A percentile compares a stretch with the other conserved stretches of the same genome.
Conservation (phyloP, 768 basidiomycete species). For the Pleurotus tuber-regium region DNA sequence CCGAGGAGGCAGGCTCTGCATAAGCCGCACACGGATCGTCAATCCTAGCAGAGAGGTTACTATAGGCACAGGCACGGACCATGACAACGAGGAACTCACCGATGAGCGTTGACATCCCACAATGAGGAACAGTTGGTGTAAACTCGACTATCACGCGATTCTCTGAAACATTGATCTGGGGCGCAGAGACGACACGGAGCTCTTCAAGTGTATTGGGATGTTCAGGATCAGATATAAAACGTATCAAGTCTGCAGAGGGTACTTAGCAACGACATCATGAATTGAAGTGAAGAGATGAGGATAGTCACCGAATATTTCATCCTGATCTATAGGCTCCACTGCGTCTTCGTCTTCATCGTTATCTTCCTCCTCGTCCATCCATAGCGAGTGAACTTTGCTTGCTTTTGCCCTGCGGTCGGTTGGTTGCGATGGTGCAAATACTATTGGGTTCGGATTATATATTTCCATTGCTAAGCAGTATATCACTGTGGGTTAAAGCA, state of each 20-base stretch:
- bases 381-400: constrained; percentile 50
- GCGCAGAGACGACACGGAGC: constrained; percentile 88
- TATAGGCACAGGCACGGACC: not conserved
- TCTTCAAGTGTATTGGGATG: constrained; percentile 94
- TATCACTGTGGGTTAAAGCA: no score
- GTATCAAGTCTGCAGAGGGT: constrained; percentile 71
- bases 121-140: constrained; percentile 97
- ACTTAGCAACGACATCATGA: not conserved
- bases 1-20: constrained; percentile 85
- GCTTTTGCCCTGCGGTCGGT: constrained; percentile 40
- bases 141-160: constrained; percentile 86
- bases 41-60: constrained; percentile 52
- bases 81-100: constrained; percentile 51
- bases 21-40: constrained; percentile 90
- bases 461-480: constrained; percentile 52
- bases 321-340: constrained; percentile 77
- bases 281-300: not conserved
- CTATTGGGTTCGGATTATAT: constrained; percentile 89
- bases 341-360: constrained; percentile 51
- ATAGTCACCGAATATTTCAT: constrained; percentile 85
- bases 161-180: constrained; percentile 63
- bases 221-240: constrained; percentile 93
- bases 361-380: constrained; percentile 49
- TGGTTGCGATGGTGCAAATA: constrained; percentile 59
- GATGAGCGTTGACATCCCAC: constrained; percentile 95